Evolutionary conservation across 2,329 filamentous ascomycete genomes (phyloP).

Genomic region (Fusarium metavorans): DNA sequence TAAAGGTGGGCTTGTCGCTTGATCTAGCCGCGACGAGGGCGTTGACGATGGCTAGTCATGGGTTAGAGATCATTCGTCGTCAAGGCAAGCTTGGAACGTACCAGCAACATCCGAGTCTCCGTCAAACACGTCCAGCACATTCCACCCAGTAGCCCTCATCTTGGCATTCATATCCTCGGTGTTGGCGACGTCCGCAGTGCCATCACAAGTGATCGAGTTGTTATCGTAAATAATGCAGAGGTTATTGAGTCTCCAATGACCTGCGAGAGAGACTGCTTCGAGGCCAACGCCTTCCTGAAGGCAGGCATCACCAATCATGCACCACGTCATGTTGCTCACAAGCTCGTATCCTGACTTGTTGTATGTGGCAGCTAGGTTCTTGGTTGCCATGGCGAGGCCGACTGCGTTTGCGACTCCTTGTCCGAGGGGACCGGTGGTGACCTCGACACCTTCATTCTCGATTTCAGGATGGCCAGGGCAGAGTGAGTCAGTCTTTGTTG

Average conservation of each 20-base stretch:
- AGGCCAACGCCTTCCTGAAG: constrained; percentile 70
- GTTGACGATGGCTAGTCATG: constrained; percentile 45
- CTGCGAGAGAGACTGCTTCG: constrained; percentile 68
- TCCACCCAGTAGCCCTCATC: constrained; percentile 68
- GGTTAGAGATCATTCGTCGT: background rate
- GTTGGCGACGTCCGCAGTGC: constrained; percentile 63
- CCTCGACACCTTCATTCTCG: constrained; percentile 67
- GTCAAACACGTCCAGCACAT: constrained; percentile 66
- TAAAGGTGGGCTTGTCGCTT: constrained; percentile 65
- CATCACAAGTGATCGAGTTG: constrained; percentile 71
- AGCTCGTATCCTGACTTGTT: constrained; percentile 63
- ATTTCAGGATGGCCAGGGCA: constrained; percentile 70
- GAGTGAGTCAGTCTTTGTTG: constrained; percentile 57
- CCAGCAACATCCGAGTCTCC: constrained; percentile 62
- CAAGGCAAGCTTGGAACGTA: background rate
- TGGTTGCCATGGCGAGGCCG: constrained; percentile 54
- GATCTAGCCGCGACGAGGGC: constrained; percentile 59
- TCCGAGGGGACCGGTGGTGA: constrained; percentile 70
- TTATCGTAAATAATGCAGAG: constrained; percentile 71
- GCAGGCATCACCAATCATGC: constrained; percentile 69
- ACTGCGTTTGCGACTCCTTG: constrained; percentile 62
- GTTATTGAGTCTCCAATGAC: constrained; percentile 67
- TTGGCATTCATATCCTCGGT: constrained; percentile 69
- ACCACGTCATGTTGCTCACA: constrained; percentile 65
- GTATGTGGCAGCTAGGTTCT: constrained; percentile 66